A percentile compares a stretch with the other conserved stretches of the same genome.
Evolutionary conservation across 148 eudicot species (phyloP).

Genomic region (Cornus florida): DNA sequence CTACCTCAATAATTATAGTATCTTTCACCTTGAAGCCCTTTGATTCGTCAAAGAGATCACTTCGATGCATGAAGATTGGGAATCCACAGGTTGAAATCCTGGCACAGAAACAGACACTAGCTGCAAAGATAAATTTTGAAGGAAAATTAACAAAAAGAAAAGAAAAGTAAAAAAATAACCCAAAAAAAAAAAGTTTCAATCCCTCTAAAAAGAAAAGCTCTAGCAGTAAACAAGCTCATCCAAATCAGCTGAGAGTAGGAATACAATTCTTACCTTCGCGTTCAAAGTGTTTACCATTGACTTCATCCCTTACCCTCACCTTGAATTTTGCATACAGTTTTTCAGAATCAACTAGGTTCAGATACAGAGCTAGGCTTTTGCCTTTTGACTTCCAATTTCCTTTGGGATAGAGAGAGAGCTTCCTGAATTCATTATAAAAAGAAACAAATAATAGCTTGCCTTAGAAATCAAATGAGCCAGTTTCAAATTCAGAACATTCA

Average conservation of each 20-base stretch:
- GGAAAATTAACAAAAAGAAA: not conserved
- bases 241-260: no score
- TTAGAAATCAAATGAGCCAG: no score
- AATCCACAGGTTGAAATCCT: not conserved
- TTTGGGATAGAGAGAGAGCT: no score
- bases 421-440: no score
- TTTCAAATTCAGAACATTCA: no score
- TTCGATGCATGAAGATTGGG: not conserved
- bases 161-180: not conserved
- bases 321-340: not conserved
- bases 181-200: no score
- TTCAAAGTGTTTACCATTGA: not conserved
- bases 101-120: not conserved
- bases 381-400: no score
- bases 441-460: no score
- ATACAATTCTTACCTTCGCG: not conserved
- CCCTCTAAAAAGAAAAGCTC: no score
- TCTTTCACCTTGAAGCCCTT: slow-evolving; percentile 2
- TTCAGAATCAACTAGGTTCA: no score
- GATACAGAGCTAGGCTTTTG: no score
- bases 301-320: slow-evolving; percentile 1
- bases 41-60: slow-evolving; percentile 4
- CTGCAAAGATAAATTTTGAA: not conserved
- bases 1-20: slow-evolving; percentile 13
- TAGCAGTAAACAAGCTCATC: no score